Evolutionary conservation across 2,329 filamentous ascomycete genomes (phyloP).

Genomic region (Penicillium sp.): DNA sequence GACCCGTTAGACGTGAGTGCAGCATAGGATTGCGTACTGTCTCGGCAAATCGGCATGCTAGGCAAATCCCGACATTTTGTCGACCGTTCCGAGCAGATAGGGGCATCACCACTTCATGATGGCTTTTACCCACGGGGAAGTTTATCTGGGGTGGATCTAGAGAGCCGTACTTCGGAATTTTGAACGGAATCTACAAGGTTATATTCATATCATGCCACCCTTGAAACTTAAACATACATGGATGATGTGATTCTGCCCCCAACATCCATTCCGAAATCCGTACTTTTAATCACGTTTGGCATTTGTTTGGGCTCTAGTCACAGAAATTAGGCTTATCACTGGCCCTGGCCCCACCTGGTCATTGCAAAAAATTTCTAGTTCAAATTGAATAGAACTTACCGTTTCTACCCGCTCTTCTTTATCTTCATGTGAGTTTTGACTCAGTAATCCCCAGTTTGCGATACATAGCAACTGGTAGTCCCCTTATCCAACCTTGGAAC

Average conservation of each 20-base stretch:
- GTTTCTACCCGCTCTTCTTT: background rate
- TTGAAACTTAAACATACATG: background rate
- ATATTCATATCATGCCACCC: background rate
- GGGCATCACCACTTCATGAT: background rate
- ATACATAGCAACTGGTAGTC: background rate
- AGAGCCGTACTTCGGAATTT: background rate
- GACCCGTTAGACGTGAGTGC: background rate
- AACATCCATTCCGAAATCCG: background rate
- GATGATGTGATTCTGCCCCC: background rate
- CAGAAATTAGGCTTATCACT: background rate
- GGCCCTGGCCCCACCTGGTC: background rate
- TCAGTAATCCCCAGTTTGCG: background rate
- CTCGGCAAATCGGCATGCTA: constrained; percentile 37
- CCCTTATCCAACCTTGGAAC: background rate
- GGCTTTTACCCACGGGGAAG: background rate
- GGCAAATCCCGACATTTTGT: constrained; percentile 12
- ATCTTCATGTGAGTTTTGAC: background rate
- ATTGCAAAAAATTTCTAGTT: background rate
- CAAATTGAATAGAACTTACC: background rate
- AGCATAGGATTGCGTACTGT: constrained; percentile 2
- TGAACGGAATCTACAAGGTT: background rate
- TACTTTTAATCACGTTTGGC: background rate
- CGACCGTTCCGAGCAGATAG: constrained; percentile 2
- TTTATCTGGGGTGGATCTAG: background rate
- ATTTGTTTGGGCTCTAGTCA: background rate